Percentiles rank a stretch among this genome's conserved stretches.
Evolutionary conservation across 257 asterid species (phyloP).

Genomic region (Catharanthus roseus): DNA sequence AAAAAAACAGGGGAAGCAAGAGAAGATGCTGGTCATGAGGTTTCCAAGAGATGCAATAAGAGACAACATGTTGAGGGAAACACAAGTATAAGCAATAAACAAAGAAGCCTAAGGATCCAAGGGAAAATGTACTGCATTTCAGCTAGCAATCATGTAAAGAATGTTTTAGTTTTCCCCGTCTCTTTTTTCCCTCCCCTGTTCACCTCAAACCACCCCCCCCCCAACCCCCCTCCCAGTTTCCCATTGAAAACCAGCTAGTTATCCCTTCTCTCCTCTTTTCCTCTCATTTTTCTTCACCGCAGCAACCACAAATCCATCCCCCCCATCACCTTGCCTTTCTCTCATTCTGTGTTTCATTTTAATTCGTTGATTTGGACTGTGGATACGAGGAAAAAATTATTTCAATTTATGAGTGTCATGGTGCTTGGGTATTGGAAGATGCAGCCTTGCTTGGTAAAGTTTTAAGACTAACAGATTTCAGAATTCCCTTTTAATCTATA

Average conservation of each 20-base stretch:
- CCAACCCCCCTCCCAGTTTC: no score
- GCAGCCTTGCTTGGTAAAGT: neutral
- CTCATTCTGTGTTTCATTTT: neutral
- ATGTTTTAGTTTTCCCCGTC: neutral
- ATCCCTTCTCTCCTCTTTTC: neutral
- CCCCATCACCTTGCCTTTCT: neutral
- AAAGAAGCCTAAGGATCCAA: neutral
- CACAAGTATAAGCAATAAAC: neutral
- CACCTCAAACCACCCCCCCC: no score
- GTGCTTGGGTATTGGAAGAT: neutral
- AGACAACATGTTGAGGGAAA: neutral
- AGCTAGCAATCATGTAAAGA: neutral
- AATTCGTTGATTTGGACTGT: no score
- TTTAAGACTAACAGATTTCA: neutral
- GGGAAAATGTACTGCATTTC: no score
- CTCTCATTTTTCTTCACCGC: neutral
- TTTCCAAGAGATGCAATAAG: neutral
- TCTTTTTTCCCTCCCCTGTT: no score
- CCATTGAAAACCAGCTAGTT: neutral
- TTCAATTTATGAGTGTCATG: neutral
- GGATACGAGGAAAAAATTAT: neutral
- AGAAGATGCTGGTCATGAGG: neutral
- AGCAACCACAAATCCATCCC: neutral
- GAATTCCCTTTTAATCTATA: no score
- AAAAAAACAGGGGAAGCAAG: neutral